phyloP scores from a whole-genome alignment of 768 basidiomycete genomes.

The Pisolithus marmoratus region DNA sequence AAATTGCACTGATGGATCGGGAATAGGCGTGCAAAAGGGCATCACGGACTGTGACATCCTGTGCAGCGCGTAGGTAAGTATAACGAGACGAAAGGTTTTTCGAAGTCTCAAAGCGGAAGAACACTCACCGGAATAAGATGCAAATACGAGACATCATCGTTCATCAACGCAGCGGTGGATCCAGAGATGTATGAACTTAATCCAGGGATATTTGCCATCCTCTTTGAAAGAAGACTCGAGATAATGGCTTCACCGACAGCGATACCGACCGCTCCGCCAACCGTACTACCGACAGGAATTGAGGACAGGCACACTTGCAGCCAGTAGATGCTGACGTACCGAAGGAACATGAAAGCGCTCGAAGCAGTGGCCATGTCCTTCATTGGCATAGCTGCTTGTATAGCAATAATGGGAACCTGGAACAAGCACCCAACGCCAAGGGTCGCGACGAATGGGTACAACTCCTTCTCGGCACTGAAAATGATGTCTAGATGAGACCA shows the following conservation, averaged over 20 bases:
- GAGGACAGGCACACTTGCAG: background rate
- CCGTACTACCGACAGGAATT: conserved; percentile 34
- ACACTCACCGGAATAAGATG: conserved; percentile 9
- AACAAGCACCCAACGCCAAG: conserved; percentile 63
- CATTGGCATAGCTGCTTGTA: conserved; percentile 85
- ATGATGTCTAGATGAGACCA: conserved; percentile 1
- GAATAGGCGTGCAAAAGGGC: conserved; percentile 58
- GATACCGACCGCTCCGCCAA: conserved; percentile 77
- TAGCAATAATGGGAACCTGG: conserved; percentile 60
- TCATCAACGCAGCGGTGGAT: conserved; percentile 39
- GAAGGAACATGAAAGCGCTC: conserved; percentile 61
- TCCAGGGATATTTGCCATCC: conserved; percentile 30
- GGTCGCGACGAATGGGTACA: conserved; percentile 64
- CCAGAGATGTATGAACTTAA: conserved; percentile 24
- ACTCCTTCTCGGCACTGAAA: conserved; percentile 52
- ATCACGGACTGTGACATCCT: conserved; percentile 47
- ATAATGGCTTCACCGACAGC: conserved; percentile 70
- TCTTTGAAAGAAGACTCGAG: conserved; percentile 40
- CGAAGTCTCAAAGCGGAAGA: background rate
- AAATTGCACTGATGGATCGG: conserved; percentile 54
- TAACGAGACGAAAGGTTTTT: background rate
- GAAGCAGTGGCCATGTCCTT: conserved; percentile 85
- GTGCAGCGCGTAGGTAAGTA: background rate
- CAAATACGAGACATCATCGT: conserved; percentile 33
- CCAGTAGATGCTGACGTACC: conserved; percentile 31